Evolutionary conservation across 2,329 filamentous ascomycete genomes (phyloP).

Genomic region (Coniochaeta sp.): DNA sequence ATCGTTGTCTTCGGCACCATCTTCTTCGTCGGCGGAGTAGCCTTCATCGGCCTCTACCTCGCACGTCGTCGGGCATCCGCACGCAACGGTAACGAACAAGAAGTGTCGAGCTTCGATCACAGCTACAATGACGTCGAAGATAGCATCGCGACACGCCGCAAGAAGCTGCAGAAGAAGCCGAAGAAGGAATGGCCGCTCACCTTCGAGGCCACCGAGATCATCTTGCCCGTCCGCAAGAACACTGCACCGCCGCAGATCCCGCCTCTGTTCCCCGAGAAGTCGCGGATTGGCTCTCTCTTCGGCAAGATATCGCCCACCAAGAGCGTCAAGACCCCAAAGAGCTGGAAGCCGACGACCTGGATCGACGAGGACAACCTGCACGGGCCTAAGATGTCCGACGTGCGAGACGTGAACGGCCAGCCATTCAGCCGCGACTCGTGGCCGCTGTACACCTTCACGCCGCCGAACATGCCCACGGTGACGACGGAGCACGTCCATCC

Average conservation of each 20-base stretch:
- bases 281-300: slow-evolving; percentile 2
- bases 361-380: slow-evolving; percentile 45
- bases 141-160: background rate
- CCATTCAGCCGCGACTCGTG: slow-evolving; percentile 17
- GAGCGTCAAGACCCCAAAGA: background rate
- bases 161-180: slow-evolving; percentile 4
- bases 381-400: slow-evolving; percentile 30
- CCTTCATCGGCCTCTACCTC: background rate
- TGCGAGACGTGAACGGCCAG: background rate
- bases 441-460: slow-evolving; percentile 13
- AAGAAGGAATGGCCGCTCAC: slow-evolving; percentile 2
- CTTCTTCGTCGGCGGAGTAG: background rate
- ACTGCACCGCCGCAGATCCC: slow-evolving; percentile 16
- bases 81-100: background rate
- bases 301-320: background rate
- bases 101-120: background rate
- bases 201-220: background rate
- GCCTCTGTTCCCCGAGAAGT: slow-evolving; percentile 13
- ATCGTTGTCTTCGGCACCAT: background rate
- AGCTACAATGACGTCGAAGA: background rate
- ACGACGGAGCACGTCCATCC: background rate
- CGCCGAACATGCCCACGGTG: slow-evolving; percentile 28
- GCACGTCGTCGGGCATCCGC: background rate
- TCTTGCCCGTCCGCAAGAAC: slow-evolving; percentile 5
- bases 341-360: slow-evolving; percentile 26